These are phyloP conservation scores for Melocanna baccifera DNA, from an alignment of 176 grass and related monocot genomes.

Conservation along the genomic window DNA sequence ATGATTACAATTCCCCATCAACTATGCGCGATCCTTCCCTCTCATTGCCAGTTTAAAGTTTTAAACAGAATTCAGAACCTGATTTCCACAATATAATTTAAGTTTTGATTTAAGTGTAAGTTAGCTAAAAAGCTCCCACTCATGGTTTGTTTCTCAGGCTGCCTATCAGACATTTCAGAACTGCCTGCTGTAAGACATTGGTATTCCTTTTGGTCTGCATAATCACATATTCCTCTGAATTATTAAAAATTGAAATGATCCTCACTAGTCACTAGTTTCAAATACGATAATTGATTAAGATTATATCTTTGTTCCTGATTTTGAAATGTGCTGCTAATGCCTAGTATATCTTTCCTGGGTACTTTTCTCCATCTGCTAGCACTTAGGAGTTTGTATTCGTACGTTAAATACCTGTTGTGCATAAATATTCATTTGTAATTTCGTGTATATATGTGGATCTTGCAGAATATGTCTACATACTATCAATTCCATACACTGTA, in stretches of 20 bases:
- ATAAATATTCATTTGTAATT: not conserved
- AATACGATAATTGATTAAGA: not conserved
- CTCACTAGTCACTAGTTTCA: not conserved
- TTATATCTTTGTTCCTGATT: not conserved
- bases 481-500: not conserved
- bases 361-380: not conserved
- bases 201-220: not conserved
- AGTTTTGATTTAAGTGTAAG: not conserved
- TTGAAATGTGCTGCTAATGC: not conserved
- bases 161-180: not conserved
- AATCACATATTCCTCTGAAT: constrained; percentile 7
- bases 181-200: not conserved
- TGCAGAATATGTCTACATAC: not conserved
- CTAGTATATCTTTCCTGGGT: not conserved
- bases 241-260: not conserved
- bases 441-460: not conserved
- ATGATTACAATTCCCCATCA: not conserved
- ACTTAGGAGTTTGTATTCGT: not conserved
- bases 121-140: not conserved
- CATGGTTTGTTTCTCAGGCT: not conserved
- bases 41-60: not conserved
- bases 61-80: not conserved
- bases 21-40: not conserved
- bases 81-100: constrained; percentile 5
- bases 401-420: not conserved